Evolutionary conservation across 495 filamentous ascomycete species (phyloP).

Genomic region (Penicillium coffeae): DNA sequence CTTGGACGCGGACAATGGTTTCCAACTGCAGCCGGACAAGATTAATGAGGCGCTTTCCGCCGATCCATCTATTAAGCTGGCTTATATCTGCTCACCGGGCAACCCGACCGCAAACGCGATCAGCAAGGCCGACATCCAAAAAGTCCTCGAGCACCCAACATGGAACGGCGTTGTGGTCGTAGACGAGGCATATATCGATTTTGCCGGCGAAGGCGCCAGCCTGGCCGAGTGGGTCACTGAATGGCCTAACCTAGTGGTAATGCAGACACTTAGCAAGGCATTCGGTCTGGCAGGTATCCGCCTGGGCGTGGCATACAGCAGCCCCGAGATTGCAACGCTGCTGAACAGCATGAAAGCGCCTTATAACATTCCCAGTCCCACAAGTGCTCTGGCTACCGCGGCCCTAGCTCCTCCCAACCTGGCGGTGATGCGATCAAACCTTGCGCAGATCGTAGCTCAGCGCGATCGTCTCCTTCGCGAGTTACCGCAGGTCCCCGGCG

Average conservation of each 20-base stretch:
- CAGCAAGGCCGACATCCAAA: constrained; percentile 66
- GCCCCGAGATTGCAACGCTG: constrained; percentile 62
- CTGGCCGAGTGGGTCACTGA: constrained; percentile 91
- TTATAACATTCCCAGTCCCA: constrained; percentile 87
- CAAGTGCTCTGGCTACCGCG: constrained; percentile 71
- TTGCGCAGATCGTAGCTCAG: constrained; percentile 66
- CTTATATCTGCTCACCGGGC: constrained; percentile 89
- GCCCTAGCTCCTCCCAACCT: constrained; percentile 65
- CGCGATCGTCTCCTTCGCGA: constrained; percentile 69
- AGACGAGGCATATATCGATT: constrained; percentile 97
- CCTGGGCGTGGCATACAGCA: constrained; percentile 67
- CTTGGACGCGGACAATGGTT: constrained; percentile 56
- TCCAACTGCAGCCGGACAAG: constrained; percentile 65
- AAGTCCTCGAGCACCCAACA: constrained; percentile 76
- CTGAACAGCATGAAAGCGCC: constrained; percentile 93
- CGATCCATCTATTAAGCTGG: constrained; percentile 72
- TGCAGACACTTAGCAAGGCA: constrained; percentile 95
- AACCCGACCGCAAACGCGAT: constrained; percentile 86
- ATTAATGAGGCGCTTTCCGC: constrained; percentile 61
- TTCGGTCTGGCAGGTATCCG: constrained; percentile 94
- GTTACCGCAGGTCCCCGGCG: constrained; percentile 68
- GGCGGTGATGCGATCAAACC: constrained; percentile 64
- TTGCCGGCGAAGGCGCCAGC: constrained; percentile 71
- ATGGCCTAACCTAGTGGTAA: constrained; percentile 95
- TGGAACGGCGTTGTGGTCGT: constrained; percentile 95